Evolutionary conservation across 768 basidiomycete species (phyloP).

Genomic region (Trametes maxima): DNA sequence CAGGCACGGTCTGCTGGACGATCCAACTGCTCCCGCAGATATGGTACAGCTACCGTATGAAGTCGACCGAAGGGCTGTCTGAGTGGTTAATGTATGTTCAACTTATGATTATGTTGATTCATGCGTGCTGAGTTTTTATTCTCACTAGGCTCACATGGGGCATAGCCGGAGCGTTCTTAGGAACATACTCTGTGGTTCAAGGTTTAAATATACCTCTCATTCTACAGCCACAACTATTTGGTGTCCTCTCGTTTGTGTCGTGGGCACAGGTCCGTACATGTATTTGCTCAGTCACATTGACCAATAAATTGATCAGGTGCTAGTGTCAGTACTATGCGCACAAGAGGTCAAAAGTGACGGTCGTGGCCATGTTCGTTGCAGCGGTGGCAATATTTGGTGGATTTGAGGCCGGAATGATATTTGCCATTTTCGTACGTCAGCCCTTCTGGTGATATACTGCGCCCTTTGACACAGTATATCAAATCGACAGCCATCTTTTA

Average conservation of each 20-base stretch:
- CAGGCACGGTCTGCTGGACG: constrained; percentile 70
- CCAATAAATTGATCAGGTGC: background rate
- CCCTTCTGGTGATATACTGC: background rate
- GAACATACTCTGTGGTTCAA: constrained; percentile 67
- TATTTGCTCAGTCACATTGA: background rate
- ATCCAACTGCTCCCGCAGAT: constrained; percentile 71
- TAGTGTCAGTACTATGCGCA: constrained; percentile 71
- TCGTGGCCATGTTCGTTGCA: constrained; percentile 40
- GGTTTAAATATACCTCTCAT: constrained; percentile 73
- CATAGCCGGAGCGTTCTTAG: constrained; percentile 57
- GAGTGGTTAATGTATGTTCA: constrained; percentile 25
- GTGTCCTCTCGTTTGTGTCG: constrained; percentile 57
- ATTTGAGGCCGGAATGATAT: constrained; percentile 62
- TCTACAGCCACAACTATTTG: constrained; percentile 67
- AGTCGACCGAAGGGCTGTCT: constrained; percentile 72
- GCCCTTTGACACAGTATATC: background rate
- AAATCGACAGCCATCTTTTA: constrained; percentile 40
- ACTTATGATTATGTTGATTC: background rate
- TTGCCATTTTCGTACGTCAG: constrained; percentile 52
- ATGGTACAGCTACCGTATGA: constrained; percentile 69
- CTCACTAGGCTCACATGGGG: constrained; percentile 60
- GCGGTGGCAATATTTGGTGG: constrained; percentile 51
- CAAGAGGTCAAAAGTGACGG: constrained; percentile 39
- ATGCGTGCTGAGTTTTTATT: background rate
- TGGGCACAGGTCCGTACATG: constrained; percentile 59